Base-by-base conservation (phyloP, 179 eudicot genomes). In the Carnegiea gigantea region DNA sequence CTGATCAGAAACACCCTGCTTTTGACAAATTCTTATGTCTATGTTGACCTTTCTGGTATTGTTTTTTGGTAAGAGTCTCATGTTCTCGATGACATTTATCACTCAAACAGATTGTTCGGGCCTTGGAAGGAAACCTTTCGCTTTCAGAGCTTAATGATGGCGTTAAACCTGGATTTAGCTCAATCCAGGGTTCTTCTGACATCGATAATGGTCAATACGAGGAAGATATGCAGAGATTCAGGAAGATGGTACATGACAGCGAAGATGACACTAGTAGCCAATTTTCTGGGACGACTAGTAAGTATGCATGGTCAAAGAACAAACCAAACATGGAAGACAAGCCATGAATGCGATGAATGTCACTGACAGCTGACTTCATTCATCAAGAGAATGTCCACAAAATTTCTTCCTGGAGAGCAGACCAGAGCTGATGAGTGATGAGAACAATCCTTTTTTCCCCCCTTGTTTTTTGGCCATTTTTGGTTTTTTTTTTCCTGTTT, bases 91-190 rank as follows among this genome's bases (percentile, higher is more conserved):
- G 38, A 28, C 38, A 4, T 65, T 65, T 14, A 13, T 70, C 21
- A 70, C 44, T 70, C 33, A 13, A 13, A 77, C 94, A 94, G 98
- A 90, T 95, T 1, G 97, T 95, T 54, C 90, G 99, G 24, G 98
- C 97, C 40, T 86, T 95, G 70, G 98, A 95, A 87, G 98, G 95
- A 83, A 92, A 92, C 74, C 86, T 90, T 5, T 87, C 95, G 3
- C 73, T 93, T 38, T 85, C 94, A 3, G 98, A 92, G 74, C 90
- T 95, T 33, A 89, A 91, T 57, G 95, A 90, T 49, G 97, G 98
- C 44, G 86, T 90, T 70, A 87, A 40, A 74, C 99, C 97, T 3
- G 97, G 97, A 33, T 94, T 91, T 81, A 91, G 92, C 86, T 85
- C 94, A 46, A 74, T 83, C 43, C 92, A 86, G 59, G 86, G 93